Percentiles rank a stretch among this genome's conserved stretches.
phyloP scores from a whole-genome alignment of 495 filamentous ascomycete species.

The Aspergillus kassunensis region DNA sequence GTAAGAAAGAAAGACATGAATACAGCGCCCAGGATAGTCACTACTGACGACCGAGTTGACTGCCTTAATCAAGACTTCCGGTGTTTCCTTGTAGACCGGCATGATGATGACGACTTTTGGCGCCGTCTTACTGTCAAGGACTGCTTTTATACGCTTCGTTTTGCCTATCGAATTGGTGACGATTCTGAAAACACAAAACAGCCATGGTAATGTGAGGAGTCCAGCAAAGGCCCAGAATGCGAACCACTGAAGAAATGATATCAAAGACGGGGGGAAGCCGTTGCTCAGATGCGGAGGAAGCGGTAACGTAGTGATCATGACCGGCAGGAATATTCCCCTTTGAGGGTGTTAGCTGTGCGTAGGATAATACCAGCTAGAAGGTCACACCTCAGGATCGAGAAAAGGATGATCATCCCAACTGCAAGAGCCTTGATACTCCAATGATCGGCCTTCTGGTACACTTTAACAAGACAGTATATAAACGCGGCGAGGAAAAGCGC shows the following conservation, averaged over 20 bases:
- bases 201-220: slow-evolving; percentile 83
- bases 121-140: slow-evolving; percentile 77
- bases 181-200: slow-evolving; percentile 87
- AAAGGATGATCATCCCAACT: slow-evolving; percentile 67
- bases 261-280: slow-evolving; percentile 64
- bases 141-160: slow-evolving; percentile 74
- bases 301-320: slow-evolving; percentile 93
- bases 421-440: slow-evolving; percentile 76
- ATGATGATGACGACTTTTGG: slow-evolving; percentile 97
- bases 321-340: slow-evolving; percentile 77
- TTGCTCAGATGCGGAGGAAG: slow-evolving; percentile 66
- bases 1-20: slow-evolving; percentile 96
- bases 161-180: slow-evolving; percentile 82
- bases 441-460: slow-evolving; percentile 84
- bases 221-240: slow-evolving; percentile 92
- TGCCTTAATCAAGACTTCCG: slow-evolving; percentile 79
- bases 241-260: slow-evolving; percentile 82
- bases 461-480: slow-evolving; percentile 84
- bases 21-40: slow-evolving; percentile 89
- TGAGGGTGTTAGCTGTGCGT: slow-evolving; percentile 25
- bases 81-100: slow-evolving; percentile 94
- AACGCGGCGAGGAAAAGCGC: slow-evolving; percentile 91
- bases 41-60: slow-evolving; percentile 91
- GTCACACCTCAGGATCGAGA: slow-evolving; percentile 70
- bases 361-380: neutral